Evolutionary conservation across 208 protist species (phyloP).

Genomic region (Acanthamoeba healyi): DNA sequence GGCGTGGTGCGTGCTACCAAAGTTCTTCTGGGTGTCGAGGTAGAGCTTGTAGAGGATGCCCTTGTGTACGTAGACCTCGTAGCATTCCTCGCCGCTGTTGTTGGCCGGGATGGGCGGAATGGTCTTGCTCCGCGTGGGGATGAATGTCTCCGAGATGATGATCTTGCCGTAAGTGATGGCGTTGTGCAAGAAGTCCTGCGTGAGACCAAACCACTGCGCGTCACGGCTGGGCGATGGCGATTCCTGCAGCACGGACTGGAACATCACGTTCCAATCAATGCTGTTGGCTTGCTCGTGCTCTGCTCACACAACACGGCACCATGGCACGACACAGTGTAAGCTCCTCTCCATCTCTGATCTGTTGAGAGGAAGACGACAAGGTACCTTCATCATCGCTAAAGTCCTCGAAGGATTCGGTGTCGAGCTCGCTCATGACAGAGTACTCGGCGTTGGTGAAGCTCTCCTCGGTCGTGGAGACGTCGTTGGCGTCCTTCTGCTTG

Average conservation of each 20-base stretch:
- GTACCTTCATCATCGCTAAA: slow-evolving; percentile 73
- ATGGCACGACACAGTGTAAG: no score
- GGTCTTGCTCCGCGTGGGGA: slow-evolving; percentile 66
- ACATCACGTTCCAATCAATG: slow-evolving; percentile 74
- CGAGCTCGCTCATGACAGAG: slow-evolving; percentile 75
- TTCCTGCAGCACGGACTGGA: slow-evolving; percentile 69
- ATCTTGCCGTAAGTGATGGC: slow-evolving; percentile 75
- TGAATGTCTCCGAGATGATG: slow-evolving; percentile 76
- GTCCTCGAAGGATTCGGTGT: slow-evolving; percentile 75
- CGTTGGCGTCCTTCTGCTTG: slow-evolving; percentile 58
- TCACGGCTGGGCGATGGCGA: slow-evolving; percentile 38
- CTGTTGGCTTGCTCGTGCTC: slow-evolving; percentile 71
- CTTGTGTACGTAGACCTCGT: slow-evolving; percentile 67
- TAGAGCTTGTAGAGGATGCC: slow-evolving; percentile 74
- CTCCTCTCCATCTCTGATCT: no score
- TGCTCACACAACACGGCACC: not conserved
- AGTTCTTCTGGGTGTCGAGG: slow-evolving; percentile 74
- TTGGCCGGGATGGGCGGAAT: slow-evolving; percentile 39
- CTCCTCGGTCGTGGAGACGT: slow-evolving; percentile 74
- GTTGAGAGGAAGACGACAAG: not conserved
- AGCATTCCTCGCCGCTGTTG: slow-evolving; percentile 67
- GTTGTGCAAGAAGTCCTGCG: slow-evolving; percentile 76
- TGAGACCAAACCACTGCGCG: slow-evolving; percentile 53
- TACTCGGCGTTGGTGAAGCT: slow-evolving; percentile 76
- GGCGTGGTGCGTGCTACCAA: slow-evolving; percentile 67